Base-by-base conservation (phyloP, 805 yeast species). In the Nakazawaea holstii region DNA sequence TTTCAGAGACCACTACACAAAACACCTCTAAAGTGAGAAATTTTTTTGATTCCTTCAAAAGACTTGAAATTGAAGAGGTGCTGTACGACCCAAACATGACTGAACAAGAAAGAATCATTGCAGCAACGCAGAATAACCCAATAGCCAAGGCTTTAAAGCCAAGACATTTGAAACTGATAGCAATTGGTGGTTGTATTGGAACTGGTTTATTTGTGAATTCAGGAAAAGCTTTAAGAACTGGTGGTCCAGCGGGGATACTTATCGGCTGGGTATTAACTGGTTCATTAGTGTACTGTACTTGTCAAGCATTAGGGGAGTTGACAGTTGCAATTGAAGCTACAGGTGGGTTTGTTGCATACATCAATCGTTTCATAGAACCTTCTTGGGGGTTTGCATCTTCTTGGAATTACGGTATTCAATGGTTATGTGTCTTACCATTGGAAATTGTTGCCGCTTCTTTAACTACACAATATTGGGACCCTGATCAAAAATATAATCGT, bases 181-280 rank as follows among this genome's bases (percentile, higher is more conserved):
- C 87, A 32, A 77, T 83, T 37, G 87, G 87, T 37, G 82, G 85
- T 40, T 73, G 82, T 37, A 77, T 82, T 35, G 87, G 87, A 50
- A 80, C 87, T 0, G 87, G 89, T 59, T 64, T 82, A 48, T 80
- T 83, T 52, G 76, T 82, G 46, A 87, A 86, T 49, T 74, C 84
- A 2, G 87, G 87, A 46, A 64, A 73, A 38, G 78, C 85, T 1
- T 66, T 84, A 50, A 59, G 60, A 32, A 69, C 73, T 15, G 84
- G 84, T 57, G 89, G 89, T 37, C 84, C 87, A 5, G 86, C 80
- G 2, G 76, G 83, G 31, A 60, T 82, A 32, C 69, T 82, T 43
- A 75, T 82, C 37, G 82, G 77, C 51, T 76, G 81, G 69, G 54
- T 62, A 20, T 63, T 79, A 35, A 70, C 77, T 27, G 83, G 84